A percentile compares a stretch with the other conserved stretches of the same genome.
phyloP scores from a whole-genome alignment of 140 eudicot genomes.

The Anethum foeniculum region DNA sequence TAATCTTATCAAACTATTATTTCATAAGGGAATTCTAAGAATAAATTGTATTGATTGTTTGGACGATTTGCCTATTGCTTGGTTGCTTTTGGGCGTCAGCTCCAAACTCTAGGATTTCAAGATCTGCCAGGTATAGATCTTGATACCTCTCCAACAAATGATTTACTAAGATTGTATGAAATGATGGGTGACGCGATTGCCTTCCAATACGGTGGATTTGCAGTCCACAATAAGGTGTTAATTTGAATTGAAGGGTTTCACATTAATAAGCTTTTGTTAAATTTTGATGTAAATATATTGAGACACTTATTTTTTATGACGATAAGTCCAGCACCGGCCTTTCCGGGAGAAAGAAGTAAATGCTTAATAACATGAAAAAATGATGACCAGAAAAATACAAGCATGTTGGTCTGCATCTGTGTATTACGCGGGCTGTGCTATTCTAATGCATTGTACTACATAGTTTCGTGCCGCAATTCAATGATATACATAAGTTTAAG shows the following conservation, averaged over 20 bases:
- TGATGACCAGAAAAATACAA: too few relatives aligned
- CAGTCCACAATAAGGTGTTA: conserved; percentile 91
- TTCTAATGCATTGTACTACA: too few relatives aligned
- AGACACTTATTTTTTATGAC: not conserved
- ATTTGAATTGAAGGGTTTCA: not conserved
- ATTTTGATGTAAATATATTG: not conserved
- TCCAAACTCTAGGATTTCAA: conserved; percentile 55
- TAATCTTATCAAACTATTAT: conserved; percentile 29
- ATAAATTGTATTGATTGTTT: conserved; percentile 92
- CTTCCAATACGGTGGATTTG: conserved; percentile 90
- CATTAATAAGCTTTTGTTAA: not conserved
- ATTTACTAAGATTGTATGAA: conserved; percentile 66
- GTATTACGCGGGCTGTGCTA: too few relatives aligned
- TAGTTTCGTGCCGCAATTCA: too few relatives aligned
- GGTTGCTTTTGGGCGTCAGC: conserved; percentile 85
- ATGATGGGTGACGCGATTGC: conserved; percentile 96
- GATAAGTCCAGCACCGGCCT: not conserved
- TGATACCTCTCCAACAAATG: conserved; percentile 55
- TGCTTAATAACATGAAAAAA: not conserved
- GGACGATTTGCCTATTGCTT: conserved; percentile 55
- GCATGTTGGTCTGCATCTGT: too few relatives aligned
- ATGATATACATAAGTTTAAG: too few relatives aligned
- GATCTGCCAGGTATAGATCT: conserved; percentile 38
- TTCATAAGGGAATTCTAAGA: conserved; percentile 76
- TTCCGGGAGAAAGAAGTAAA: too few relatives aligned